Evolutionary conservation across 2,329 filamentous ascomycete species (phyloP), one percentile per base, ranked within the genome.

Genomic region (Rhynchosporium agropyri): DNA sequence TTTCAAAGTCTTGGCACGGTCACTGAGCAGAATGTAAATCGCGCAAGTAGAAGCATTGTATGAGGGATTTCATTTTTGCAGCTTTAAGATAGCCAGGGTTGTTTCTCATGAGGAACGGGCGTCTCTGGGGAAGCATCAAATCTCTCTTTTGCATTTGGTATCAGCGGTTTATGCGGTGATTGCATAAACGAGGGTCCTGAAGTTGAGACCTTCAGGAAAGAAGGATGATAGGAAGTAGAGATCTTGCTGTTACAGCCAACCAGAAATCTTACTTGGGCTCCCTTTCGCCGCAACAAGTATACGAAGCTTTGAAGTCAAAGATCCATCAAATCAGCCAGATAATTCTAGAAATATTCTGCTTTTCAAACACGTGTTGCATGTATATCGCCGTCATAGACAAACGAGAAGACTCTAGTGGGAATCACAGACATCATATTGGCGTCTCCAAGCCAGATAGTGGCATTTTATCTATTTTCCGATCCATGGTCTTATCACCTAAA

Each of bases 31-130:
- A n/a, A 20, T 29, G 15, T 58, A 62, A 62, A 62, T 62, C 46
- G 53, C 60, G 60, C 60, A 62, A 49, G 20, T 15, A 2, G 33
- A 7, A 7, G 38, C n/a, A 43, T 42, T 20, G 48, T 62, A 58
- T 62, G 60, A 58, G 60, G 60, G 2, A 58, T 62, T 58, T 62
- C 49, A 13, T 31, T 43, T 40, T 28, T 13, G 10, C n/a, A n/a
- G 10, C 10, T 2, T n/a, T 9, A 28, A 13, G 20, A 20, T 20
- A 20, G 20, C 20, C 1, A 20, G 20, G 1, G 20, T 20, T 20
- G 12, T 33, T 33, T 42, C 28, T 54, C 36, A n/a, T 40, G n/a
- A 46, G 40, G 42, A 46, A 45, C 4, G 20, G 33, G 54, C 28
- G 54, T 28, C 33, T 57, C 10, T 29, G 54, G 20, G 51, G 20